phyloP scores from a whole-genome alignment of 1,139 yeast genomes.

The Hansenula sp. region DNA sequence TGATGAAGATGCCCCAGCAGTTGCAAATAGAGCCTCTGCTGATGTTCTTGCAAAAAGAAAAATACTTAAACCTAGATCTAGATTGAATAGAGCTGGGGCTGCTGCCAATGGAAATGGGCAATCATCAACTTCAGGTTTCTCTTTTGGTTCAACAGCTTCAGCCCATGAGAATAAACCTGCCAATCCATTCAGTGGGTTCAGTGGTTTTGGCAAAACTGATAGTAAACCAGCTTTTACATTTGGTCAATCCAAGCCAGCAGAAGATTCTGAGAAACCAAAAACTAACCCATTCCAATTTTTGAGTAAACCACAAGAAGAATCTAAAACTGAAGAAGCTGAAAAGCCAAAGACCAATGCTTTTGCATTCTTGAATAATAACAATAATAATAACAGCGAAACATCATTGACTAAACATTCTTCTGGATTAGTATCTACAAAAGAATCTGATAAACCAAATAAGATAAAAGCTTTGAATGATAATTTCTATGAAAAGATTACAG shows the following conservation, averaged over 20 bases:
- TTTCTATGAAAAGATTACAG: slow-evolving; percentile 48
- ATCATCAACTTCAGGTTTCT: slow-evolving; percentile 7
- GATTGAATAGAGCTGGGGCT: slow-evolving; percentile 17
- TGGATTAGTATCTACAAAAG: slow-evolving; percentile 9
- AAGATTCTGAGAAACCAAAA: slow-evolving; percentile 1
- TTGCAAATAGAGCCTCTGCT: slow-evolving; percentile 48
- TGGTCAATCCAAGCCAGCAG: slow-evolving; percentile 7
- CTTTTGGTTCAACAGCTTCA: slow-evolving; percentile 2
- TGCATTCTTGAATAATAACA: slow-evolving; percentile 3
- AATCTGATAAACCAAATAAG: slow-evolving; percentile 29
- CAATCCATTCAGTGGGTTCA: slow-evolving; percentile 12
- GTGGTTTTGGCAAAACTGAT: slow-evolving; percentile 4
- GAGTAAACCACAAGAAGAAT: not conserved
- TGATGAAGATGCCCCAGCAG: slow-evolving; percentile 31
- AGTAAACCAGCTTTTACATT: slow-evolving; percentile 18
- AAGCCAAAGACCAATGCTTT: slow-evolving; percentile 3
- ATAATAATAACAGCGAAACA: not conserved
- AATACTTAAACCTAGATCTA: slow-evolving; percentile 53
- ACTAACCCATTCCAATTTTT: slow-evolving; percentile 10
- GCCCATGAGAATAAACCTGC: slow-evolving; percentile 14
- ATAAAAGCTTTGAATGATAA: slow-evolving; percentile 66
- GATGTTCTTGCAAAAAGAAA: slow-evolving; percentile 66
- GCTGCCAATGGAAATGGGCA: slow-evolving; percentile 5
- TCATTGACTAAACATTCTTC: slow-evolving; percentile 3
- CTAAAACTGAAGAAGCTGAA: slow-evolving; percentile 3